A percentile compares a stretch with the other conserved stretches of the same genome.
Evolutionary conservation across 176 grass and related monocot species (phyloP).

Genomic region (Carex cristatella): DNA sequence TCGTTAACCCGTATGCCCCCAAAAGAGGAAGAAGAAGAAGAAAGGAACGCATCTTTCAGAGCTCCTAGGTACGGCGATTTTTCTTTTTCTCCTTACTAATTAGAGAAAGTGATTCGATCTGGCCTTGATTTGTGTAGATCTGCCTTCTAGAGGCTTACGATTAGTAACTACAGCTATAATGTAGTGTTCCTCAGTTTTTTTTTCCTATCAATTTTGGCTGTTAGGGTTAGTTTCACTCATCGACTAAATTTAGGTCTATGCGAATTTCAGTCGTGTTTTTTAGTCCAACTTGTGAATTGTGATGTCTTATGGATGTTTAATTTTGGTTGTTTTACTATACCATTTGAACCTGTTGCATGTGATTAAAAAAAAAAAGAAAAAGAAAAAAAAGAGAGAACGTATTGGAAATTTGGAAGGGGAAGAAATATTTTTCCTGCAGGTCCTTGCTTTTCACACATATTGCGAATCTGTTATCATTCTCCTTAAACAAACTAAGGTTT

Average conservation of each 20-base stretch:
- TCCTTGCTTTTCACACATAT: background rate
- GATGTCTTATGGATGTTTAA: background rate
- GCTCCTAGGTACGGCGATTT: conserved; percentile 8
- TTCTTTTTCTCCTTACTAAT: background rate
- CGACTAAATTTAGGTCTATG: background rate
- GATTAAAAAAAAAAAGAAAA: background rate
- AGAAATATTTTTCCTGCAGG: background rate
- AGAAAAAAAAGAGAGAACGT: background rate
- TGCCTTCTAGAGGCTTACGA: background rate
- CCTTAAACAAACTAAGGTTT: background rate
- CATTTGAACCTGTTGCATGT: background rate
- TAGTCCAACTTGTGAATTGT: background rate
- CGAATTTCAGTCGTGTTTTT: background rate
- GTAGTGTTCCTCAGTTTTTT: background rate
- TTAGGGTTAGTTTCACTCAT: background rate
- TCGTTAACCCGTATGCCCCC: background rate
- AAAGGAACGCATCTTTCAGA: background rate
- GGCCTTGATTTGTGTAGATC: conserved; percentile 18
- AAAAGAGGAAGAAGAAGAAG: background rate
- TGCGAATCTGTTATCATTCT: background rate
- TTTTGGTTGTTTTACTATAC: background rate
- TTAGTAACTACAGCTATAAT: background rate
- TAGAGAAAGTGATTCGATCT: background rate
- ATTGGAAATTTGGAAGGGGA: background rate
- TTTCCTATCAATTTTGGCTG: background rate